Base-by-base conservation (phyloP, 163 green algal species). In the Chlorella variabilis region DNA sequence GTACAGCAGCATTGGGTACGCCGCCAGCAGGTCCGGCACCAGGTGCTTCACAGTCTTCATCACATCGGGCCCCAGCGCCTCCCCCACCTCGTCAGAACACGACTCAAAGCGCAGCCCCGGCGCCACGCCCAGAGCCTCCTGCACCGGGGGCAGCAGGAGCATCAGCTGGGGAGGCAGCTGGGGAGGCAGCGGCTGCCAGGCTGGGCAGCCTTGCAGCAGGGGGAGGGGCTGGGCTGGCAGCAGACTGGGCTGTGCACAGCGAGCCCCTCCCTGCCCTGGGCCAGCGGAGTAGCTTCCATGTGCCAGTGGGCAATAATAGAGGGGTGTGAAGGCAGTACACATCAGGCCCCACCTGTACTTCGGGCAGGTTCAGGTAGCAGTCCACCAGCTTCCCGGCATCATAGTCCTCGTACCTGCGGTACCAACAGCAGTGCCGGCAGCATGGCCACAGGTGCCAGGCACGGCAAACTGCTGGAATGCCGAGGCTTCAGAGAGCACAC, bases 31-130 rank as follows among this genome's bases (percentile, higher is more conserved):
- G 84, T 94, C 90, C 2, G 91, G 89, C 15, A 95, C 29, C 34
- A 95, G 90, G 17, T 76, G 39, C 70, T 75, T 83, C 2, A 90
- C 87, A 66, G 71, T 90, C 63, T 86, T 84, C 91, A 94, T 94
- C 18, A 88, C 85, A 66, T 94, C 91, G 11, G 82, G 83, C 0
- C 76, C 78, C 86, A 94, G 86, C 4, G 65, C 85, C 0, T 48
- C 27, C 4, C 75, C 77, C 9, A 94, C 90, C 2, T 49, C 56
- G 0, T 79, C 58, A 6, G 80, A 91, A 83, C 91, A 94, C 66
- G 73, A 80, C 29, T 77, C 58, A 29, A 90, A 86, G 8, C 48
- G 41, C 25, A 58, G 25, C 4, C 73, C 31, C 2, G 71, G 59
- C 1, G 82, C 48, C 1, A 86, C 90, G 5, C 75, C 49, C 78